These are phyloP conservation scores for Xylariaceae sp. DNA, from an alignment of 2,329 filamentous ascomycete species.

Conservation along the genomic window DNA sequence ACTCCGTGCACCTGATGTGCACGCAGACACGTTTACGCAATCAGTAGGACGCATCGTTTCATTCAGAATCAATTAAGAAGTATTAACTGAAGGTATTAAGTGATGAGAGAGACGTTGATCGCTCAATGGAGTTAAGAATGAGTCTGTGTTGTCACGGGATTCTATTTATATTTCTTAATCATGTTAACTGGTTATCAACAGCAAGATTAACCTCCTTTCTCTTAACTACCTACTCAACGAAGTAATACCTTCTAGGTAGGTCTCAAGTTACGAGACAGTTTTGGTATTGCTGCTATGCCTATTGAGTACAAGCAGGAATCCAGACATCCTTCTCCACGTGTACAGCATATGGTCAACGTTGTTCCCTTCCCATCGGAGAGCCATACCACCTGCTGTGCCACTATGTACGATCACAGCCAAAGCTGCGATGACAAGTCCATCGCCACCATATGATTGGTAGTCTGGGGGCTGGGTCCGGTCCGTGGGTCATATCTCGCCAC, in stretches of 20 bases:
- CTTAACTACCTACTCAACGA: no score
- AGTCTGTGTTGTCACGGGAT: neutral
- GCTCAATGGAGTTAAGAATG: neutral
- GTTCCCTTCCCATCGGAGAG: neutral
- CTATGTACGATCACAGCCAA: neutral
- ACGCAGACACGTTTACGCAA: no score
- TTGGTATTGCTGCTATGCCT: neutral
- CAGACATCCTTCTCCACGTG: slow-evolving; percentile 1
- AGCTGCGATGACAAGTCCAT: neutral
- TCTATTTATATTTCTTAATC: neutral
- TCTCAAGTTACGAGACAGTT: no score
- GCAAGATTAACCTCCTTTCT: neutral
- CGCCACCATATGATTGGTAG: neutral
- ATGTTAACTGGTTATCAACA: neutral
- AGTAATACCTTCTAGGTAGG: no score
- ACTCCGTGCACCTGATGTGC: no score
- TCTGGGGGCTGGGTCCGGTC: neutral
- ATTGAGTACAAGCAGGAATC: neutral
- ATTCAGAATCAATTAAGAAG: no score
- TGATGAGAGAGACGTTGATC: no score
- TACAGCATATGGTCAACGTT: slow-evolving; percentile 1
- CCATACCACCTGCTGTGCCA: neutral
- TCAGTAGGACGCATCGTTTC: no score
- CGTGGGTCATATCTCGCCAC: neutral
- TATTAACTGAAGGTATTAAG: no score